Percentiles rank a stretch among this genome's conserved stretches.
phyloP scores from a whole-genome alignment of 805 yeast genomes.

The Komagataella populi region DNA sequence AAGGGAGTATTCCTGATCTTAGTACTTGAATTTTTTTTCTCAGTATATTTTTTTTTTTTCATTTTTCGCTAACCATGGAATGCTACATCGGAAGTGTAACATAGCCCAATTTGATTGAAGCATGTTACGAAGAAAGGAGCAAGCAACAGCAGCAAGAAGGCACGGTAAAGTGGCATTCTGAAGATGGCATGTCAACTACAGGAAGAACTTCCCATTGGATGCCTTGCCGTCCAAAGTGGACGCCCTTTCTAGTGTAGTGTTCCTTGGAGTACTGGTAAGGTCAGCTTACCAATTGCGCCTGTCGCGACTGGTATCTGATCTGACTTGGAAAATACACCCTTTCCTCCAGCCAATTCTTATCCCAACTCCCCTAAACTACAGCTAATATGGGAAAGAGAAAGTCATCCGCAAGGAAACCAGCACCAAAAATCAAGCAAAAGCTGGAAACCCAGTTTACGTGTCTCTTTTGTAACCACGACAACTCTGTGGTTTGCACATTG shows the following conservation, averaged over 20 bases:
- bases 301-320: neutral
- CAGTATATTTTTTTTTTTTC: neutral
- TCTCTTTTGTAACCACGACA: conserved; percentile 90
- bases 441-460: conserved; percentile 81
- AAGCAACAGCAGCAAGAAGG: neutral
- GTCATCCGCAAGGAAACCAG: conserved; percentile 75
- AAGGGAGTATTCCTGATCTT: neutral
- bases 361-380: neutral
- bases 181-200: no score
- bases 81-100: neutral
- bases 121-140: no score
- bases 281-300: neutral
- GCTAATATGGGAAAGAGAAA: conserved; percentile 37
- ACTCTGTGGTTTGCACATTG: conserved; percentile 74
- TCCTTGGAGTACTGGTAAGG: no score
- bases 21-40: neutral
- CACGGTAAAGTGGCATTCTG: neutral
- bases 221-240: no score
- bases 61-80: neutral
- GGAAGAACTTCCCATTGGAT: no score
- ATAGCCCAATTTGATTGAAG: neutral
- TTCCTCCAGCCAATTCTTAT: neutral
- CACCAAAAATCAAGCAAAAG: conserved; percentile 61
- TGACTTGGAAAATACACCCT: neutral
- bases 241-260: no score